Evolutionary conservation across 2,329 filamentous ascomycete genomes (phyloP), one percentile per base, ranked within the genome.

Genomic region (Fusarium zealandicum): DNA sequence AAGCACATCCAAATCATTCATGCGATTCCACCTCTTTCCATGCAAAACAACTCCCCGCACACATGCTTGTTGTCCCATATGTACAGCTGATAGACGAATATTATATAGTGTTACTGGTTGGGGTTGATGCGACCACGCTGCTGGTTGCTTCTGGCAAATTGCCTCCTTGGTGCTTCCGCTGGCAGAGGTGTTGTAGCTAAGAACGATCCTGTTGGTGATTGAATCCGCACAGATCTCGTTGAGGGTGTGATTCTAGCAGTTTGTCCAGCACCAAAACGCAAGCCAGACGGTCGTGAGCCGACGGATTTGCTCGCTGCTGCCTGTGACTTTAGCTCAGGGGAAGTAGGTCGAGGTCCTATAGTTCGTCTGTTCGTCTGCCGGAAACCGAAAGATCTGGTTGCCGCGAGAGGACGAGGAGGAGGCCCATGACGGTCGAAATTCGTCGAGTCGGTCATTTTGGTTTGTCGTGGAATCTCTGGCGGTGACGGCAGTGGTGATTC

Each of bases 161-260:
- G 22, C 9, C 22, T 25, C 39, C 46, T 57, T 33, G 49, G 9
- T 17, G 45, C 50, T 27, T 48, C 46, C n/a, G 36, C 14, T 18
- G 51, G 33, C 6, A 28, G 44, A 37, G 49, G 49, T 33, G 55
- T 57, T 22, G 57, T 54, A 37, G 45, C 37, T 9, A 55, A 59
- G 22, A 64, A 58, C 27, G 48, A 44, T 36, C 51, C 61, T 4
- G 65, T 65, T n/a, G 65, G 22, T 25, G 22, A 67, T 22, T 62
- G 61, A 17, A 68, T 59, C 36, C 61, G 65, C 18, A 67, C 65
- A 37, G 64, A 67, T 47, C 64, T 64, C 27, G 54, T 56, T 13
- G 55, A 54, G 31, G 63, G 51, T 7, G 50, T 53, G 8, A 51
- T 39, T 13, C 40, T 57, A 1, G 35, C 38, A 10, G 47, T 42